A percentile compares a stretch with the other conserved stretches of the same genome.
phyloP scores from a whole-genome alignment of 1,284 basidiomycete species.

The Ceratobasidium sp. region DNA sequence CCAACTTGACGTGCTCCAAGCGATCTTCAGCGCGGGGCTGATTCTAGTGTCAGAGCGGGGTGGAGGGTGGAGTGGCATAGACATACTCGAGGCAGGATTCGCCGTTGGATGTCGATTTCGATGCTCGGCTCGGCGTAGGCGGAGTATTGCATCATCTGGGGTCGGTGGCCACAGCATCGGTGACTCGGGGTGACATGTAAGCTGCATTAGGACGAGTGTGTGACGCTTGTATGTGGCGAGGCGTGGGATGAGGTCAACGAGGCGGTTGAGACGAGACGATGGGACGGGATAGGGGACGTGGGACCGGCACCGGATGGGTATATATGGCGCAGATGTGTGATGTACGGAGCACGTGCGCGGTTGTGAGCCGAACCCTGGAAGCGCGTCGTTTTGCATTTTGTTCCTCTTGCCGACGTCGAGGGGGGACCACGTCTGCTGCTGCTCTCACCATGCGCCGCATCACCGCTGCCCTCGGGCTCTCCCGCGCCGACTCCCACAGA shows the following conservation, averaged over 20 bases:
- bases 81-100: not conserved
- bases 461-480: conserved; percentile 14
- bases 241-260: not conserved
- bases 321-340: not conserved
- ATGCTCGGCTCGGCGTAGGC: not conserved
- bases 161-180: not conserved
- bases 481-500: not conserved
- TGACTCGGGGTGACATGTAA: no score
- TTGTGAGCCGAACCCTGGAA: conserved; percentile 5
- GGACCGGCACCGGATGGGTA: not conserved
- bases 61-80: not conserved
- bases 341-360: not conserved
- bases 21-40: no score
- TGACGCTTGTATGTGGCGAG: not conserved
- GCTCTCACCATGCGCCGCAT: conserved; percentile 27
- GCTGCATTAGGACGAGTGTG: no score
- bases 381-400: not conserved
- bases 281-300: not conserved
- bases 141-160: not conserved
- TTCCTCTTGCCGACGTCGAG: conserved; percentile 4
- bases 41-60: not conserved
- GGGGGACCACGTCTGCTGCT: not conserved
- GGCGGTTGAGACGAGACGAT: conserved; percentile 6
- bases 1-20: not conserved
- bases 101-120: not conserved